Percentiles rank a stretch among this genome's conserved stretches.
These are phyloP conservation scores for Coelastrella sp. DNA, from an alignment of 139 green algal species.

Conservation along the genomic window DNA sequence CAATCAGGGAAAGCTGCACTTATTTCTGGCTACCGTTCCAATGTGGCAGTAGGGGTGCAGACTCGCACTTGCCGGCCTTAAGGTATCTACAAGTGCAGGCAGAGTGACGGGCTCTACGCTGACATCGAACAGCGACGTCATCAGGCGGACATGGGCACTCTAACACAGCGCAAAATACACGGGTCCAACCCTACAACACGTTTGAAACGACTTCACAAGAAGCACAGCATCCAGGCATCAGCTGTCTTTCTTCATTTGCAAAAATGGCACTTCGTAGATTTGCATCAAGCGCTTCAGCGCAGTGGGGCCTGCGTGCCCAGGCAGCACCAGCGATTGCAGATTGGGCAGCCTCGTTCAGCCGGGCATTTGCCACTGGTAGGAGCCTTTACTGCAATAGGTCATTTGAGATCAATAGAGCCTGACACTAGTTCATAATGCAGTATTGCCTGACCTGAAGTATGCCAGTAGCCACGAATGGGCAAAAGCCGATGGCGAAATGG, in stretches of 20 bases:
- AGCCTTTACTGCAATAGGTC: no score
- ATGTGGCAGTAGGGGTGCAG: not conserved
- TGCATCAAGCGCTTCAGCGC: not conserved
- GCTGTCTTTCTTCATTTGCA: not conserved
- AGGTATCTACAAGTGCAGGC: no score
- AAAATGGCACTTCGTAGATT: conserved; percentile 34
- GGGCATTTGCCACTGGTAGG: conserved; percentile 28
- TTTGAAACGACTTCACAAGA: conserved; percentile 3
- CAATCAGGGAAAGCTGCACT: not conserved
- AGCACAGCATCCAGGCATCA: not conserved
- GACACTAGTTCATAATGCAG: conserved; percentile 9
- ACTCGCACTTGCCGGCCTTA: no score
- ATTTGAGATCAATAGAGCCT: not conserved
- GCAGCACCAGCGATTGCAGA: conserved; percentile 6
- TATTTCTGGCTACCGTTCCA: not conserved
- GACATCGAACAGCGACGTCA: not conserved
- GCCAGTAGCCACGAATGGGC: conserved; percentile 88
- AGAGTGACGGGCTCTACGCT: no score
- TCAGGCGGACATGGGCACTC: not conserved
- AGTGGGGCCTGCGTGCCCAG: conserved; percentile 27
- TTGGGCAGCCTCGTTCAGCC: conserved; percentile 30
- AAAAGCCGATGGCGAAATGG: conserved; percentile 90
- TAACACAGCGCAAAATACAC: not conserved
- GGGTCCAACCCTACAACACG: not conserved
- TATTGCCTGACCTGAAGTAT: conserved; percentile 71